Evolutionary conservation across 768 basidiomycete genomes (phyloP).

Genomic region (Megacollybia marginata): DNA sequence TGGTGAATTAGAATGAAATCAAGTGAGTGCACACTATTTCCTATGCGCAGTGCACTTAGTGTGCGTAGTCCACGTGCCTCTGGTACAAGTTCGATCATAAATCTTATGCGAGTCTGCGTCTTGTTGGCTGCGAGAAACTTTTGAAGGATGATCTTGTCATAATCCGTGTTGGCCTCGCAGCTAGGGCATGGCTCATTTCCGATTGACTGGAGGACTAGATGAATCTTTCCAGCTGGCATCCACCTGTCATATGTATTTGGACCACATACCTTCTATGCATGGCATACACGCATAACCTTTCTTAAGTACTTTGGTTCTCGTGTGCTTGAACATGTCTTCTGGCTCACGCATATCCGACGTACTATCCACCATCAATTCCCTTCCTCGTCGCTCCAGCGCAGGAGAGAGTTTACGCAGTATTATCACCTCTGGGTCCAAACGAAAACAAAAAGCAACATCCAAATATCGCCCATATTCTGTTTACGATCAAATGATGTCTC

Average conservation of each 20-base stretch:
- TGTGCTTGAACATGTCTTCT: conserved; percentile 24
- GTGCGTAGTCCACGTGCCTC: neutral
- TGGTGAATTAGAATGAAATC: conserved; percentile 50
- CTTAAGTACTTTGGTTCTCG: conserved; percentile 31
- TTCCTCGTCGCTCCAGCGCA: conserved; percentile 24
- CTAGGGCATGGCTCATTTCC: neutral
- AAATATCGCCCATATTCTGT: conserved; percentile 34
- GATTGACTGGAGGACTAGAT: neutral
- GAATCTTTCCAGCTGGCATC: too few relatives aligned
- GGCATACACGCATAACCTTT: conserved; percentile 31
- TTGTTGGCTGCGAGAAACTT: too few relatives aligned
- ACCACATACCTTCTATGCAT: conserved; percentile 20
- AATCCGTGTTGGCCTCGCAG: too few relatives aligned
- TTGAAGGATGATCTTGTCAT: too few relatives aligned
- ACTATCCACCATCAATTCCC: conserved; percentile 22
- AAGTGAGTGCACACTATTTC: neutral
- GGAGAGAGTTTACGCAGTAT: conserved; percentile 25
- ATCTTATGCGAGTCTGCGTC: too few relatives aligned
- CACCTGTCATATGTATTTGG: too few relatives aligned
- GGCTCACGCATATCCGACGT: conserved; percentile 30
- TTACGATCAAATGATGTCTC: conserved; percentile 42
- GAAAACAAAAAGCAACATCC: conserved; percentile 16
- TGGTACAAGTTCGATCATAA: neutral
- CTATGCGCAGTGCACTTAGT: neutral
- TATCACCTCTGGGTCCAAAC: conserved; percentile 12